Base-by-base conservation (phyloP, 1,139 yeast genomes). In the Suhomyces taliae region DNA sequence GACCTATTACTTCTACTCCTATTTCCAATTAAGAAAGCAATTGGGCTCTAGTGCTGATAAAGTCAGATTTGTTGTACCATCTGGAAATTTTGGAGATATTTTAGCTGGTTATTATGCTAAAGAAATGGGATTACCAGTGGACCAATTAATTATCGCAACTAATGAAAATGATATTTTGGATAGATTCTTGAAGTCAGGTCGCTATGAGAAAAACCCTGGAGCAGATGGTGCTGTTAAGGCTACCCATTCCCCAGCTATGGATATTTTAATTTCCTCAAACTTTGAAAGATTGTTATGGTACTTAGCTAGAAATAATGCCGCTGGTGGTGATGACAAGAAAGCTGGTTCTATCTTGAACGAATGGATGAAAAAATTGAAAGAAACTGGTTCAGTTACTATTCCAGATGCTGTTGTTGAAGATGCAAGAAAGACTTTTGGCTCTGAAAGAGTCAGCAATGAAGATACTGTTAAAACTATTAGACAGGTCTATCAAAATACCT, bases 191-290 rank as follows among this genome's bases (percentile, higher is more conserved):
- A 85, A 85, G 62, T 69, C 90, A 27, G 98, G 97, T 52, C 78
- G 82, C 54, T 93, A 93, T 62, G 90, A 83, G 61, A 86, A 90
- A 66, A 72, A 75, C 54, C 61, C 62, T 33, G 76, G 78, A 34
- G 78, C 77, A 39, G 56, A 55, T 11, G 65, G 61, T 27, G 84
- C 82, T 45, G 99, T 91, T 37, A 88, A 87, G 65, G 90, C 95
- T 26, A 91, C 99, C 14, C 75, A 85, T 58, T 89, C 97, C 2
- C 99, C 99, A 53, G 99, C 99, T 34, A 93, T 93, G 99, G 99
- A 93, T 66, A 93, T 93, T 59, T 80, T 90, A 58, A 90, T 93
- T 50, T 90, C 97, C 10, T 88, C 96, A 32, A 93, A 93, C 69
- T 93, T 93, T 63, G 99, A 93, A 75, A 86, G 99, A 68, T 82